These are phyloP conservation scores for Eudorina sp. DNA, from an alignment of 139 green algal species.

Conservation along the genomic window DNA sequence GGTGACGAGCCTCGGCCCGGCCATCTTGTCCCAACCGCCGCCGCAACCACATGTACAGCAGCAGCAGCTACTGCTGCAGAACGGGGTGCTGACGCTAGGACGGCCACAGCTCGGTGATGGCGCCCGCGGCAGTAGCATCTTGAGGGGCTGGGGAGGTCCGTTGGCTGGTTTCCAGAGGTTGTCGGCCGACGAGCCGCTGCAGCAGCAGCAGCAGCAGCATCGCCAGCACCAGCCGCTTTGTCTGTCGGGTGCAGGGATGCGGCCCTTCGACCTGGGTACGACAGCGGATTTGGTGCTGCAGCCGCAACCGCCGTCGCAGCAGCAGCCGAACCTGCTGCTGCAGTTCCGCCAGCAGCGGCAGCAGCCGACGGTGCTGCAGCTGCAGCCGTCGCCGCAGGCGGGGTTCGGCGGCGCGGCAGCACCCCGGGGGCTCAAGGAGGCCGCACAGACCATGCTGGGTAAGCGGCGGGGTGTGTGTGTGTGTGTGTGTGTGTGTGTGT, in stretches of 20 bases:
- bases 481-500: too few relatives aligned
- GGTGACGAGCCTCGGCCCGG: neutral
- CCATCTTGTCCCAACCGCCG: neutral
- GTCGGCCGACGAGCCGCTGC: too few relatives aligned
- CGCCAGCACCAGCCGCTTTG: constrained; percentile 2
- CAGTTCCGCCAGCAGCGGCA: constrained; percentile 10
- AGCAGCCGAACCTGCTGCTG: neutral
- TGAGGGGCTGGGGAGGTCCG: neutral
- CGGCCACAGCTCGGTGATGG: neutral
- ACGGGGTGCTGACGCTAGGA: neutral
- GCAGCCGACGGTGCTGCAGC: neutral
- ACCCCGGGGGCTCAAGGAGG: constrained; percentile 3
- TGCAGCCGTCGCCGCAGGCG: constrained; percentile 30
- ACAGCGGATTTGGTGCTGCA: neutral
- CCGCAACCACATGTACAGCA: neutral
- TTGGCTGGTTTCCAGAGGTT: too few relatives aligned
- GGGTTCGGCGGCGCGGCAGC: neutral
- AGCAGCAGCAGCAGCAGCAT: constrained; percentile 5
- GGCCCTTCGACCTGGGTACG: neutral
- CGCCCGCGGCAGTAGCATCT: neutral
- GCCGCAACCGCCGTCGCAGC: neutral
- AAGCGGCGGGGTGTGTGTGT: too few relatives aligned
- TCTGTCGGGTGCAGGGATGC: neutral
- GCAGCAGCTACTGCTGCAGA: neutral
- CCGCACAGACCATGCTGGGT: neutral